Conservation (phyloP, 805 yeast genomes). For the Candida verbasci region DNA sequence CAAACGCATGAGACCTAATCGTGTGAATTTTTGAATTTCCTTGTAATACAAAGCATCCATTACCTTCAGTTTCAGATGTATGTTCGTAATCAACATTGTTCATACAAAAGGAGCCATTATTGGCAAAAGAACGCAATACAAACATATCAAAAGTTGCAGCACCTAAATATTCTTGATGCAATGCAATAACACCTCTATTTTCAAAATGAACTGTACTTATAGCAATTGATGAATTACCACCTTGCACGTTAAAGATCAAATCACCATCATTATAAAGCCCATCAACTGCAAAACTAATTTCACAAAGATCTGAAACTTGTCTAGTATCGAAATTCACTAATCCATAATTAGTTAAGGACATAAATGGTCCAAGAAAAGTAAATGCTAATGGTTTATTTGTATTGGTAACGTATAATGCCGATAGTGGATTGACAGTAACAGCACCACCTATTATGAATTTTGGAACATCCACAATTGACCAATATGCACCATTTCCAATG, state of each 20-base stretch:
- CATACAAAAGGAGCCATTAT: constrained; percentile 1
- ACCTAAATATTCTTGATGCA: no score
- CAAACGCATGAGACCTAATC: not conserved
- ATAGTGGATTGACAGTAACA: not conserved
- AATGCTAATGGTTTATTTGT: not conserved
- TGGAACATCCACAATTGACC: constrained; percentile 1
- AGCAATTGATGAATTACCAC: no score
- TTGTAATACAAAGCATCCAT: not conserved
- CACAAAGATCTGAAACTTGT: no score
- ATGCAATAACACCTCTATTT: no score
- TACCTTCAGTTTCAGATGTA: not conserved
- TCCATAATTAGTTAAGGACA: no score
- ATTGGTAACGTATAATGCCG: not conserved
- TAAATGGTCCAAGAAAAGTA: not conserved
- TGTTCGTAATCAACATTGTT: not conserved
- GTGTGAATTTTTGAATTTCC: not conserved
- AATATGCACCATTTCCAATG: not conserved
- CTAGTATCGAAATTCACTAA: no score
- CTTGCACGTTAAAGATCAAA: no score
- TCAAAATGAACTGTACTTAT: no score
- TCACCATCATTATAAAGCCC: no score
- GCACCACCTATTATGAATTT: not conserved
- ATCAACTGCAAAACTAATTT: no score
- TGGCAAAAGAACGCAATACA: not conserved
- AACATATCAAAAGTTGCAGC: no score